A percentile compares a stretch with the other conserved stretches of the same genome.
These are phyloP conservation scores for Exutisphaerella laricina DNA, from an alignment of 2,329 filamentous ascomycete genomes.

Conservation along the genomic window DNA sequence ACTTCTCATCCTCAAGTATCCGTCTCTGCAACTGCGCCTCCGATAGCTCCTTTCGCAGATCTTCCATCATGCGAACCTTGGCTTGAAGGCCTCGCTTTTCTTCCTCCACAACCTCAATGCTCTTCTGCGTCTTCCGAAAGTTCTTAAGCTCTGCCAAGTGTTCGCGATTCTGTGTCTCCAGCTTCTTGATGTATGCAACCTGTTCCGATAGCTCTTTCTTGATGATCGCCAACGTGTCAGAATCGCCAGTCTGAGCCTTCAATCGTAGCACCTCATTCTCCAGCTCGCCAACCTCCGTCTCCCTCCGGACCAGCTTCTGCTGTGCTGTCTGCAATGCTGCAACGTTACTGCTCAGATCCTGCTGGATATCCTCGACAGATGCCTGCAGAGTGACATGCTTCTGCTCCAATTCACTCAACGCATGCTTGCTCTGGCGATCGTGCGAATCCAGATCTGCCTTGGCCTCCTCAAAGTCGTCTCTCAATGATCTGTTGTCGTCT, in stretches of 20 bases:
- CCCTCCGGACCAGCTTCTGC: slow-evolving; percentile 61
- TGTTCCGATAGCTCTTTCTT: slow-evolving; percentile 86
- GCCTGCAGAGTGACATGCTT: slow-evolving; percentile 53
- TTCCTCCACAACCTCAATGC: slow-evolving; percentile 90
- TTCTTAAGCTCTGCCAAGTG: slow-evolving; percentile 75
- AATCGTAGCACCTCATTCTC: slow-evolving; percentile 79
- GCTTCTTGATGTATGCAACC: slow-evolving; percentile 77
- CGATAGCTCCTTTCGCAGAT: slow-evolving; percentile 67
- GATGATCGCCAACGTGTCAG: slow-evolving; percentile 77
- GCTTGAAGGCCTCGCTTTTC: slow-evolving; percentile 81
- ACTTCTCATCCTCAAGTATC: slow-evolving; percentile 79
- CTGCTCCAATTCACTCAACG: slow-evolving; percentile 55
- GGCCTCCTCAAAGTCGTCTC: slow-evolving; percentile 79
- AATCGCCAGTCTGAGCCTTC: slow-evolving; percentile 81
- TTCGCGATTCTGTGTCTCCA: slow-evolving; percentile 76
- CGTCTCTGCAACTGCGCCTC: slow-evolving; percentile 79
- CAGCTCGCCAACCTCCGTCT: slow-evolving; percentile 64
- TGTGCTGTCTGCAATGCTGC: slow-evolving; percentile 56
- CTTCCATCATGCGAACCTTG: slow-evolving; percentile 67
- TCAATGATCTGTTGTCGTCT: slow-evolving; percentile 65
- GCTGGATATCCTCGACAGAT: slow-evolving; percentile 52
- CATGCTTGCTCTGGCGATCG: slow-evolving; percentile 59
- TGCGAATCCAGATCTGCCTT: slow-evolving; percentile 67
- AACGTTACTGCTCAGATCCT: slow-evolving; percentile 54
- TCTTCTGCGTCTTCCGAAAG: slow-evolving; percentile 72